A percentile compares a stretch with the other conserved stretches of the same genome.
Evolutionary conservation across 805 yeast genomes (phyloP).

Genomic region (Kazachstania bromeliacearum): DNA sequence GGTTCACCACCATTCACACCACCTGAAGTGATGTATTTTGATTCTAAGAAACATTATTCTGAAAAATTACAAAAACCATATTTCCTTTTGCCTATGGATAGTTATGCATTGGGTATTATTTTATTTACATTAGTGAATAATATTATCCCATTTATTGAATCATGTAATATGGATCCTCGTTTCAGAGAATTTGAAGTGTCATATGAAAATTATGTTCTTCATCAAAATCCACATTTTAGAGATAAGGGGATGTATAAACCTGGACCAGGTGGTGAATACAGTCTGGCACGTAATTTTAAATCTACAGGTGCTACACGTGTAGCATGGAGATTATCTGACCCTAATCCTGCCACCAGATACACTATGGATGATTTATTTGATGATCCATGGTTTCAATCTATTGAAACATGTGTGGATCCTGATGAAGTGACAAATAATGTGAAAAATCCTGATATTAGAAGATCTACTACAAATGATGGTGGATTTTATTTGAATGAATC

Average conservation of each 20-base stretch:
- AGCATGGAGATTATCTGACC: slow-evolving; percentile 69
- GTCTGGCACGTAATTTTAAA: slow-evolving; percentile 54
- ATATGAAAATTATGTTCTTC: slow-evolving; percentile 33
- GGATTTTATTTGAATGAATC: slow-evolving; percentile 7
- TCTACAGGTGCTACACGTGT: slow-evolving; percentile 56
- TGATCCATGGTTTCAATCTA: slow-evolving; percentile 54
- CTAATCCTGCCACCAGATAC: slow-evolving; percentile 45
- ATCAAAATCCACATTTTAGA: slow-evolving; percentile 41
- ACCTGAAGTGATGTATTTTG: slow-evolving; percentile 58
- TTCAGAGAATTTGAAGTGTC: slow-evolving; percentile 49
- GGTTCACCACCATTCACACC: slow-evolving; percentile 80
- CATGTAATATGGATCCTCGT: slow-evolving; percentile 38
- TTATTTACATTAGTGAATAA: slow-evolving; percentile 52
- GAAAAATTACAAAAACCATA: slow-evolving; percentile 33
- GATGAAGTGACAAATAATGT: slow-evolving; percentile 11
- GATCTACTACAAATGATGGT: slow-evolving; percentile 11
- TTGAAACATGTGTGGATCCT: slow-evolving; percentile 46
- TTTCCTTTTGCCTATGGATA: slow-evolving; percentile 61
- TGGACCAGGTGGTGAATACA: slow-evolving; percentile 68
- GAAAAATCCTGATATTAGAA: slow-evolving; percentile 20
- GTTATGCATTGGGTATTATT: slow-evolving; percentile 66
- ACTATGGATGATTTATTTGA: slow-evolving; percentile 43
- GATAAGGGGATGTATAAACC: slow-evolving; percentile 35
- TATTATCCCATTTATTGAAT: slow-evolving; percentile 50
- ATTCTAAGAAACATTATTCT: slow-evolving; percentile 26